These are phyloP conservation scores for Leucosporidium creatinivorum DNA, from an alignment of 768 basidiomycete species.

Conservation along the genomic window DNA sequence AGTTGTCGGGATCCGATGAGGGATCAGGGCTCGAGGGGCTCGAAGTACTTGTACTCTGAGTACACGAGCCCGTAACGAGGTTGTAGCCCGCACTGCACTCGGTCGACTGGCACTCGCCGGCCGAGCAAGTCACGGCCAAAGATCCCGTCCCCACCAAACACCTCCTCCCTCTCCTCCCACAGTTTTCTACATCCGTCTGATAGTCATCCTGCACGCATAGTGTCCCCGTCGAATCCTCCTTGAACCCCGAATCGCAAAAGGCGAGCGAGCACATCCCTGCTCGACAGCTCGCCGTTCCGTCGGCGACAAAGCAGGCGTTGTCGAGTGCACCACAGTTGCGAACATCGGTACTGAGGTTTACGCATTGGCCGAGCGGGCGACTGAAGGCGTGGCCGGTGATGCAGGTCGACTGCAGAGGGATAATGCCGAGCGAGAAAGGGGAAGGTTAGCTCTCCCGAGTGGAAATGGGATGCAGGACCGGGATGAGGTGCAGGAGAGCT, in stretches of 20 bases:
- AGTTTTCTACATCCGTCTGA: conserved; percentile 10
- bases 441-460: neutral
- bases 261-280: neutral
- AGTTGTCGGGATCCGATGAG: conserved; percentile 9
- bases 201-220: neutral
- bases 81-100: conserved; percentile 14
- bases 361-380: neutral
- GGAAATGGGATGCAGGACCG: neutral
- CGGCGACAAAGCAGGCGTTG: neutral
- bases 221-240: neutral
- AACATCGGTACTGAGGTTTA: conserved; percentile 5
- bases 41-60: conserved; percentile 12
- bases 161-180: conserved; percentile 6
- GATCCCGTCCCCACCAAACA: conserved; percentile 4
- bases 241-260: neutral
- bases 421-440: neutral
- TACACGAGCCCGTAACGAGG: conserved; percentile 16
- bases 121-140: conserved; percentile 6
- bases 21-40: neutral
- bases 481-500: neutral
- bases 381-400: neutral
- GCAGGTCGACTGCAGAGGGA: neutral
- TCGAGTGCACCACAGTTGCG: conserved; percentile 10
- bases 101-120: conserved; percentile 12
- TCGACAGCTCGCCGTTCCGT: neutral